A percentile compares a stretch with the other conserved stretches of the same genome.
These are phyloP conservation scores for Poa pratensis DNA, from an alignment of 176 grass and related monocot genomes.

Conservation along the genomic window DNA sequence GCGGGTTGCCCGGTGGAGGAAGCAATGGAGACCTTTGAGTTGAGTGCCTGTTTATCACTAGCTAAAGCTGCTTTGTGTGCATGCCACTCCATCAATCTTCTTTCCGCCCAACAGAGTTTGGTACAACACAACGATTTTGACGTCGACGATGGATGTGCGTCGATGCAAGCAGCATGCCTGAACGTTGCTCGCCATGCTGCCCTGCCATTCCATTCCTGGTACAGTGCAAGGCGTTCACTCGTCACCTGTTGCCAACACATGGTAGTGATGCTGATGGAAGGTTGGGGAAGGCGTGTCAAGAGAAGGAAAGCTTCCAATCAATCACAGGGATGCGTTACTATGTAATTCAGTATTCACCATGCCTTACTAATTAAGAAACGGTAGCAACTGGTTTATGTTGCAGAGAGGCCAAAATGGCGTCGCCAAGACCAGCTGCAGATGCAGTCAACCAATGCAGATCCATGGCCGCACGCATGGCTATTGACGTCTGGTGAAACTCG, in stretches of 20 bases:
- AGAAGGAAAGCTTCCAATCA: neutral
- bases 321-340: neutral
- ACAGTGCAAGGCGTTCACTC: neutral
- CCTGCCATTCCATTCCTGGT: neutral
- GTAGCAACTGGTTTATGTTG: no score
- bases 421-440: no score
- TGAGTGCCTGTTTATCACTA: neutral
- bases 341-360: no score
- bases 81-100: conserved; percentile 29
- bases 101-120: conserved; percentile 27
- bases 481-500: no score
- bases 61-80: conserved; percentile 24
- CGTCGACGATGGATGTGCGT: neutral
- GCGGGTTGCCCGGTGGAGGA: conserved; percentile 6
- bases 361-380: no score
- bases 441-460: no score
- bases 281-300: no score
- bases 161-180: no score
- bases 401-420: no score
- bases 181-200: conserved; percentile 37
- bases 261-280: no score
- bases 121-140: conserved; percentile 12
- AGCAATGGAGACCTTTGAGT: conserved; percentile 12
- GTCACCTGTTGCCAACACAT: conserved; percentile 2
- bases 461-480: no score